These are phyloP conservation scores for Apophysomyces trapeziformis DNA, from an alignment of 371 early-diverging fungal genomes.

Conservation along the genomic window DNA sequence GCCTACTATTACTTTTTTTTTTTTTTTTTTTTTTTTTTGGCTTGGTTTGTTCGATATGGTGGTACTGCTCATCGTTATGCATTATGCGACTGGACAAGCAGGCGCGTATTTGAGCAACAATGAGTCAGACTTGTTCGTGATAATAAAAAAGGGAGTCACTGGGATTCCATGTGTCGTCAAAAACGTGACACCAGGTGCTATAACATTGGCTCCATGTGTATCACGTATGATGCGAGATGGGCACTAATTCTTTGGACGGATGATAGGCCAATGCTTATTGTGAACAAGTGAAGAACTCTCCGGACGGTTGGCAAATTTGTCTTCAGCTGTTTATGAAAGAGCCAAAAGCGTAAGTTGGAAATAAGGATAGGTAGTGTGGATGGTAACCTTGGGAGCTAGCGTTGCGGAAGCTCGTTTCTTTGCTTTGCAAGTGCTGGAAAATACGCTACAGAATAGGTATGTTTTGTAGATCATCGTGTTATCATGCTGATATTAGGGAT, in stretches of 20 bases:
- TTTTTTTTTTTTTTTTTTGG: conserved; percentile 5
- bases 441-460: conserved; percentile 69
- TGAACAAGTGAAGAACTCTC: conserved; percentile 77
- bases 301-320: conserved; percentile 89
- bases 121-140: conserved; percentile 5
- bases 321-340: conserved; percentile 76
- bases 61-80: not conserved
- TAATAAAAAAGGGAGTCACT: conserved; percentile 3
- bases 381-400: conserved; percentile 36
- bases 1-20: not conserved
- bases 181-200: conserved; percentile 9
- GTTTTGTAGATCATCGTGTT: not conserved
- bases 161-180: conserved; percentile 7
- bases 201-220: conserved; percentile 5
- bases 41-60: conserved; percentile 3
- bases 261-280: conserved; percentile 85
- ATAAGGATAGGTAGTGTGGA: too few relatives aligned
- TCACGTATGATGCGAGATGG: not conserved
- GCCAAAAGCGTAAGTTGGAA: conserved; percentile 69
- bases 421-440: conserved; percentile 86
- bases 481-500: conserved; percentile 34
- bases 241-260: not conserved
- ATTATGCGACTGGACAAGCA: not conserved
- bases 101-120: conserved; percentile 2
- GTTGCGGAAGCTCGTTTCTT: conserved; percentile 84